Base-by-base conservation (phyloP, 169 alveolate species). In the Plasmodium malariae region DNA sequence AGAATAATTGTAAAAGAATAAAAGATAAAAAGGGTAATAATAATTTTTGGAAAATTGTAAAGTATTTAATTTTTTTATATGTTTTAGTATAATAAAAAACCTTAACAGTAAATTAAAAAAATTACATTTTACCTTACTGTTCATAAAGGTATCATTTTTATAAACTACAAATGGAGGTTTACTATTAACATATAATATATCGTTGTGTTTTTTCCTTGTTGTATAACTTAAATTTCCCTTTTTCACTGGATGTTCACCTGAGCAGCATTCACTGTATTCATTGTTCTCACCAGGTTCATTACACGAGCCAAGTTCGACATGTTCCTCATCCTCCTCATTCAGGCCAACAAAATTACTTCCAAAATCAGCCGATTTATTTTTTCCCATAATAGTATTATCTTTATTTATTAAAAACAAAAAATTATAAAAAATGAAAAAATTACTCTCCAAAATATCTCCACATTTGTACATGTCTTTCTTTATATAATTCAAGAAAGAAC, bases 391-490 rank as follows among this genome's bases (percentile, higher is more conserved):
- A n/a, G 24, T 12, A 76, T 2, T 62, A 11, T 76, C 74, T 19
- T 36, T 40, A 12, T 28, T 62, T 43, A 1, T 67, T 49, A 76
- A 43, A 49, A 43, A 62, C 36, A 76, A 21, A 45, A 62, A 76
- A 48, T 76, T 43, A 55, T 73, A 73, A 73, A 73, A 73, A 14
- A 37, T 59, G 71, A 57, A 73, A 3, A 55, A 34, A 24, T 36
- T 28, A 45, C 68, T 76, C 5, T 55, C 59, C 30, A 76, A 54
- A 76, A 76, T 45, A 67, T 76, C 76, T 14, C 36, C 89, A 49
- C 51, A 12, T 76, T 76, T 76, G 54, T 76, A 60, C 51, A 76
- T 76, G 36, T 60, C 89, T 28, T 36, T 68, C 30, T 60, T 19
- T 17, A 76, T 26, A 5, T 48, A 76, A 63, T 76, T 49, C 21